Evolutionary conservation across 352 stramenopile genomes (phyloP), one percentile per base, ranked within the genome.

Genomic region (Pythium myriotylum): DNA sequence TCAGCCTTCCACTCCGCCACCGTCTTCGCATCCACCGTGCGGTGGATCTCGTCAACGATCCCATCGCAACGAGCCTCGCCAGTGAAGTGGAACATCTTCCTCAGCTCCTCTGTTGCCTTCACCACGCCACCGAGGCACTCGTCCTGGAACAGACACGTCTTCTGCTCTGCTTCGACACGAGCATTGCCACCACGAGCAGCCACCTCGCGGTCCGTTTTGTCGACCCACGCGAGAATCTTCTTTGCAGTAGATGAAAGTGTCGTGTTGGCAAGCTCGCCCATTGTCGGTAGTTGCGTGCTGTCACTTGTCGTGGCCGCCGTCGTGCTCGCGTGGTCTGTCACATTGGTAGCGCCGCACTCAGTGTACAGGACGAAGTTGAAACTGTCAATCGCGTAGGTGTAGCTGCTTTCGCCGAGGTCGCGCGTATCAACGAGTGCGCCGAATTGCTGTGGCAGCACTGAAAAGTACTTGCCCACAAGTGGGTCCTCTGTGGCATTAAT

Each of bases 351-450:
- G 14, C 58, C 57, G 26, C 68, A 76, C 22, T 45, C 14, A 6
- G 27, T 62, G 43, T 65, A 76, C 6, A 76, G 37, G 19, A 35
- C 35, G 20, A 22, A 59, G 5, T 66, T 14, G 0, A 67, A 35
- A 5, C 64, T 64, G 24, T 66, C 20, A 0, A 73, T 37, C 23
- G 73, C 55, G 55, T 72, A 77, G 52, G 65, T 56, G 54, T 77
- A 77, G 35, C 65, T 77, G 65, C 45, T 59, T 2, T 22, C 17
- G n/a, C 69, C 69, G 0, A 77, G 27, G 26, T 68, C 52, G 4
- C 55, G 57, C 0, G 47, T 54, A 23, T 73, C 69, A 1, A 70
- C 46, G 1, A 72, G 35, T 1, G 42, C 69, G 0, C 20, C 65
- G 33, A 68, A 73, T 26, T 65, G 39, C 33, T 49, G 23, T 17